phyloP scores from a whole-genome alignment of 768 basidiomycete genomes.

The Xerocomellus intermedius region DNA sequence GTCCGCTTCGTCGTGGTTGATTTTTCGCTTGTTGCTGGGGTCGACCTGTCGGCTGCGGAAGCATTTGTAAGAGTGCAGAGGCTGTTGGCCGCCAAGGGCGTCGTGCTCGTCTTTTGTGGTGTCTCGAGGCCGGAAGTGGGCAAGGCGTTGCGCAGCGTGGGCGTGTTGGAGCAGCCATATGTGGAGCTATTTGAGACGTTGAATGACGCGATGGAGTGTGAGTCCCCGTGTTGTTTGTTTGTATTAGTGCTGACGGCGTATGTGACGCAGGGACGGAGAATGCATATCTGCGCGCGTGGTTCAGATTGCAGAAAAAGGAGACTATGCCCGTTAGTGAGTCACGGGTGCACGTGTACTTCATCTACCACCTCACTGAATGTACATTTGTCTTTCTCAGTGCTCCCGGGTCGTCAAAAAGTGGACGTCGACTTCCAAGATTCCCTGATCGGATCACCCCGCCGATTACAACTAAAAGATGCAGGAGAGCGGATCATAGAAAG shows the following conservation, averaged over 20 bases:
- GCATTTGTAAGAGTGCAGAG: slow-evolving; percentile 92
- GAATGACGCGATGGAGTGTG: slow-evolving; percentile 92
- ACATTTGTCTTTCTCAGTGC: slow-evolving; percentile 31
- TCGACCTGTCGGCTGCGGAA: slow-evolving; percentile 94
- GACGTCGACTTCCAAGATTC: slow-evolving; percentile 45
- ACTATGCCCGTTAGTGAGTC: slow-evolving; percentile 43
- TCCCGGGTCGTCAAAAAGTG: slow-evolving; percentile 57
- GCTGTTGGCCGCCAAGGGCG: slow-evolving; percentile 67
- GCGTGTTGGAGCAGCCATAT: slow-evolving; percentile 68
- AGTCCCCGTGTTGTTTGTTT: slow-evolving; percentile 30
- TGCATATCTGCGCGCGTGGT: slow-evolving; percentile 82
- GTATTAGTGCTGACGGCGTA: slow-evolving; percentile 1
- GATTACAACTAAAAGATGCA: slow-evolving; percentile 64
- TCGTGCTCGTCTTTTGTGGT: slow-evolving; percentile 89
- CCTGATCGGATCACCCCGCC: slow-evolving; percentile 60
- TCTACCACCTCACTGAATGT: background rate
- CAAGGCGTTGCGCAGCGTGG: slow-evolving; percentile 73
- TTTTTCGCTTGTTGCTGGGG: slow-evolving; percentile 78
- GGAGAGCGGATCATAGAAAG: slow-evolving; percentile 68
- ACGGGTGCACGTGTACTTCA: background rate
- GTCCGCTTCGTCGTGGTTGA: slow-evolving; percentile 91
- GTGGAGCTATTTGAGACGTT: slow-evolving; percentile 82
- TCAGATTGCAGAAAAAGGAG: slow-evolving; percentile 62
- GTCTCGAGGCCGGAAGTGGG: slow-evolving; percentile 64
- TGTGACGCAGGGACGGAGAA: slow-evolving; percentile 80